Evolutionary conservation across 805 yeast genomes (phyloP).

Genomic region (Tetrapisispora arboricola): DNA sequence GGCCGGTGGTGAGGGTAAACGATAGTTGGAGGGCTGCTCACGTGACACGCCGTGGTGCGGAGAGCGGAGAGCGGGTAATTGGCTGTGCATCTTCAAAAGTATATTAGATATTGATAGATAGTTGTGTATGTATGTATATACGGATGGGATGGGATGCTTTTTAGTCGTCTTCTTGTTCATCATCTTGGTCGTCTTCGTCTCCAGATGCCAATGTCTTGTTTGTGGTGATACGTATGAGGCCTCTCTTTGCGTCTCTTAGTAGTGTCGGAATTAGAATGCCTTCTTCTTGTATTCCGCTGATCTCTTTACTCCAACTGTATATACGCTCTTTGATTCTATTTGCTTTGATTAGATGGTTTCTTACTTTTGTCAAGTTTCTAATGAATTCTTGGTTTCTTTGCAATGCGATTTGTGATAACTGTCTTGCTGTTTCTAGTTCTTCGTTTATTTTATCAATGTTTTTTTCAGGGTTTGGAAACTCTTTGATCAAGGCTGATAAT

Average conservation of each 20-base stretch:
- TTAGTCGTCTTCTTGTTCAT: slow-evolving; percentile 3
- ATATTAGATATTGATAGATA: not conserved
- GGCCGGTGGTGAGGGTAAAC: no score
- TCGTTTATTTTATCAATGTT: slow-evolving; percentile 40
- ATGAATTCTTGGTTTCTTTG: slow-evolving; percentile 84
- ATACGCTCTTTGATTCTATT: slow-evolving; percentile 63
- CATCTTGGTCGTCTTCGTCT: slow-evolving; percentile 3
- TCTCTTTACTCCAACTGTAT: slow-evolving; percentile 77
- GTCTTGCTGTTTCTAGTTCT: slow-evolving; percentile 60
- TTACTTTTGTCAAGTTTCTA: slow-evolving; percentile 59
- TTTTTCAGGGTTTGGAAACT: slow-evolving; percentile 20
- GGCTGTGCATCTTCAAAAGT: no score
- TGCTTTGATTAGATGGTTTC: slow-evolving; percentile 70
- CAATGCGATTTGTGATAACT: slow-evolving; percentile 63
- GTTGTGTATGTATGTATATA: not conserved
- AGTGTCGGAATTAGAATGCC: slow-evolving; percentile 32
- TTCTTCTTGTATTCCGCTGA: slow-evolving; percentile 53
- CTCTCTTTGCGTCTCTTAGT: slow-evolving; percentile 28
- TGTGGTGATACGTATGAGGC: slow-evolving; percentile 29
- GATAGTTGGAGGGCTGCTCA: no score
- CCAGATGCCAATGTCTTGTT: slow-evolving; percentile 20
- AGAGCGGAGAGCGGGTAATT: no score
- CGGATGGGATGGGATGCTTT: no score
- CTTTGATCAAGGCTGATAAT: slow-evolving; percentile 17
- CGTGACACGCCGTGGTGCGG: no score